phyloP scores from a whole-genome alignment of 768 basidiomycete genomes.

The Amylocystis lapponica region DNA sequence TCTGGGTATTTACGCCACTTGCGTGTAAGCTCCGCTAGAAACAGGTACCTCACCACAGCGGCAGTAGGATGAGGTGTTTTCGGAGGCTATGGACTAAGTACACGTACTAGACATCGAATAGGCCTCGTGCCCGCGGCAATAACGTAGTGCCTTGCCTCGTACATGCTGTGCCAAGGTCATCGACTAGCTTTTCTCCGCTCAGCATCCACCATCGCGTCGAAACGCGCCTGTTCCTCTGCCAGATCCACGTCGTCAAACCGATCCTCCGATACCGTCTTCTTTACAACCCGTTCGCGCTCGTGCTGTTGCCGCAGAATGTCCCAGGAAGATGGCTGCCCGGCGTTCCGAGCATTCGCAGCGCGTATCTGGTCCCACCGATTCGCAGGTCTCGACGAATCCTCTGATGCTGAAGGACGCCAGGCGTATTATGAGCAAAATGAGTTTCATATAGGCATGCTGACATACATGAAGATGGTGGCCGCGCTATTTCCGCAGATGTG shows the following conservation, averaged over 20 bases:
- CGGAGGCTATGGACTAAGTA: no score
- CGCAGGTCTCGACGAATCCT: background rate
- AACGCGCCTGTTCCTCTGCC: slow-evolving; percentile 44
- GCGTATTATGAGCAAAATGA: background rate
- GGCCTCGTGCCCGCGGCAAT: no score
- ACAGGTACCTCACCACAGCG: no score
- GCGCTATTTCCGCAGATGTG: background rate
- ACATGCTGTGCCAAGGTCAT: no score
- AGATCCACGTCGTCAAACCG: slow-evolving; percentile 23
- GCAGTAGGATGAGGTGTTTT: no score
- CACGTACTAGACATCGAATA: no score
- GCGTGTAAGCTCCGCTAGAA: no score
- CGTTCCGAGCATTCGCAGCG: slow-evolving; percentile 38
- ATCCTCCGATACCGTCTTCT: slow-evolving; percentile 2
- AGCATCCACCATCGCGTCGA: slow-evolving; percentile 53
- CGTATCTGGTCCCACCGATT: slow-evolving; percentile 68
- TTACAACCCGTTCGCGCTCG: slow-evolving; percentile 34
- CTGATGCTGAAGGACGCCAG: background rate
- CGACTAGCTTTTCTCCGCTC: slow-evolving; percentile 37
- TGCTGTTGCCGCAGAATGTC: slow-evolving; percentile 55
- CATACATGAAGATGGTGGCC: background rate
- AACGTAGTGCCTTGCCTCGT: no score
- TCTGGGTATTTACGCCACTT: no score
- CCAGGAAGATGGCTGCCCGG: slow-evolving; percentile 51
- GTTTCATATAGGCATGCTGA: background rate